phyloP scores from a whole-genome alignment of 2,329 filamentous ascomycete species.

The Zasmidium citrigriseum region DNA sequence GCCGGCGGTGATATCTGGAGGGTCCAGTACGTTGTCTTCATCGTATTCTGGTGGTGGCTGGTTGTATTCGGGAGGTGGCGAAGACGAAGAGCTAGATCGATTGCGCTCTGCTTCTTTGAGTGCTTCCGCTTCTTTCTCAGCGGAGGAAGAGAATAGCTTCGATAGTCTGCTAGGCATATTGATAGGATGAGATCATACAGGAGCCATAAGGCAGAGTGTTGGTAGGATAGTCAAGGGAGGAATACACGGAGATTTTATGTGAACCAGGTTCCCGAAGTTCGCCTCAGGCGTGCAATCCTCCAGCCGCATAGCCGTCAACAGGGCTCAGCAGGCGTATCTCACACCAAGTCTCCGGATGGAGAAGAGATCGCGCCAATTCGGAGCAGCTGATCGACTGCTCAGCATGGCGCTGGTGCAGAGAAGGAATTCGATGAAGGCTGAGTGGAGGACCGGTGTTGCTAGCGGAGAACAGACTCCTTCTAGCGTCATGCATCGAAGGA shows the following conservation, averaged over 20 bases:
- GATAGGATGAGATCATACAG: conserved; percentile 1
- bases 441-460: background rate
- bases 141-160: conserved; percentile 27
- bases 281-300: background rate
- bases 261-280: background rate
- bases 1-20: conserved; percentile 32
- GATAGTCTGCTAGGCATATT: conserved; percentile 32
- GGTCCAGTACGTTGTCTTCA: conserved; percentile 22
- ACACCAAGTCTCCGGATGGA: background rate
- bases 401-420: background rate
- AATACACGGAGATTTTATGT: conserved; percentile 3
- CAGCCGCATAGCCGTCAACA: background rate
- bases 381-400: background rate
- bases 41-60: conserved; percentile 25
- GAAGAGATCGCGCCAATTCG: background rate
- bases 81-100: conserved; percentile 14
- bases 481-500: background rate
- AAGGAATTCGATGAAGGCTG: background rate
- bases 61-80: conserved; percentile 24
- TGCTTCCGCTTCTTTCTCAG: conserved; percentile 35
- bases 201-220: background rate
- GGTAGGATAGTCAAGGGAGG: background rate
- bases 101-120: conserved; percentile 24
- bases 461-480: background rate
- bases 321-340: background rate